Evolutionary conservation across 495 filamentous ascomycete species (phyloP).

Genomic region (Saxophila tyrrhenica): DNA sequence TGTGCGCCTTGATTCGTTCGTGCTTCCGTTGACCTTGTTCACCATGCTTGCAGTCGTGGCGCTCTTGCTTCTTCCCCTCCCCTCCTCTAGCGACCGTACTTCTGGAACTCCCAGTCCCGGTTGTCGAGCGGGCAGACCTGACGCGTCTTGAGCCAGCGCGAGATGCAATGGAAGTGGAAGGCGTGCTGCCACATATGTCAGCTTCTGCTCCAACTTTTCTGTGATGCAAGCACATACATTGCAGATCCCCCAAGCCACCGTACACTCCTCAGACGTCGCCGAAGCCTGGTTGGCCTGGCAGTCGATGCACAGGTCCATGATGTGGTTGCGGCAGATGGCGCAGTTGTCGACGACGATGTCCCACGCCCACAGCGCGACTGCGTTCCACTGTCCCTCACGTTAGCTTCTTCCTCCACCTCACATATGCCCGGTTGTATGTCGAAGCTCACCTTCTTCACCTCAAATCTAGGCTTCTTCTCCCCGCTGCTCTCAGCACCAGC

Average conservation of each 20-base stretch:
- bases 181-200: constrained; percentile 57
- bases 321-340: constrained; percentile 97
- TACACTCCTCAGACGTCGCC: constrained; percentile 94
- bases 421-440: neutral
- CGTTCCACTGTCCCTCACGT: constrained; percentile 67
- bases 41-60: neutral
- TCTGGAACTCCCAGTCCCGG: constrained; percentile 99
- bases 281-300: constrained; percentile 99
- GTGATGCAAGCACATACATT: constrained; percentile 53
- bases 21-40: neutral
- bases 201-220: neutral
- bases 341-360: constrained; percentile 99
- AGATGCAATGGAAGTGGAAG: constrained; percentile 99
- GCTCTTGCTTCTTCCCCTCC: no score
- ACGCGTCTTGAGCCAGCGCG: constrained; percentile 97
- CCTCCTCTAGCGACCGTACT: constrained; percentile 82
- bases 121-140: constrained; percentile 98
- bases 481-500: constrained; percentile 41
- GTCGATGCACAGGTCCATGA: constrained; percentile 99
- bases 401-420: neutral
- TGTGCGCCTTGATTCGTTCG: neutral
- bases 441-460: constrained; percentile 83
- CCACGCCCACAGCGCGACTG: constrained; percentile 98
- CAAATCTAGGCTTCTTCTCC: constrained; percentile 88
- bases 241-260: constrained; percentile 97